These are phyloP conservation scores for Crithidia thermophila DNA, from an alignment of 208 protist genomes.

Conservation along the genomic window DNA sequence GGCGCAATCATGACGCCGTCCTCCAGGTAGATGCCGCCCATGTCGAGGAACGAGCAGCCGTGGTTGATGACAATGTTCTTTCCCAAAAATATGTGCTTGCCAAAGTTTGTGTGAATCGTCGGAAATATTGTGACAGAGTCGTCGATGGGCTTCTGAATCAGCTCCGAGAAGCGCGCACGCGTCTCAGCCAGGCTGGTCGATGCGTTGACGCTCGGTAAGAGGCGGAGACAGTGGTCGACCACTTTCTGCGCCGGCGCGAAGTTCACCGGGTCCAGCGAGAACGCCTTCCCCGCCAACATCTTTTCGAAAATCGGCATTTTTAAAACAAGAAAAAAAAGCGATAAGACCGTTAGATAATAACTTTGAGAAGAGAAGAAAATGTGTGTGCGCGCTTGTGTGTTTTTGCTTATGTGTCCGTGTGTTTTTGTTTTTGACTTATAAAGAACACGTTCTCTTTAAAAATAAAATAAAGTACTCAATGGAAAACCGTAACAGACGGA, in stretches of 20 bases:
- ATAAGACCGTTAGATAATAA: not conserved
- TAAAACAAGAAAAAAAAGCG: not conserved
- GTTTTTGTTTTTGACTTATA: no score
- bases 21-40: constrained; percentile 61
- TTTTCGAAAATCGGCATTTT: constrained; percentile 16
- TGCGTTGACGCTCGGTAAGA: constrained; percentile 28
- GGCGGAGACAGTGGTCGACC: constrained; percentile 25
- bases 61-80: constrained; percentile 70
- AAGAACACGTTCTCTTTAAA: no score
- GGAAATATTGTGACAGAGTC: constrained; percentile 50
- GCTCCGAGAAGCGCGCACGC: constrained; percentile 18
- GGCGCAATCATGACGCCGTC: constrained; percentile 56
- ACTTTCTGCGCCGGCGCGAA: constrained; percentile 28
- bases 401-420: no score
- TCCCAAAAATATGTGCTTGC: constrained; percentile 67
- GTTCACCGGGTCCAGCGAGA: constrained; percentile 25
- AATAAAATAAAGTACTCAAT: no score
- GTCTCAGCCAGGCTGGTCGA: constrained; percentile 8
- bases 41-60: constrained; percentile 72
- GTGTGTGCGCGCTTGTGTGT: no score
- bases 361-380: not conserved
- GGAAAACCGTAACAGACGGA: no score
- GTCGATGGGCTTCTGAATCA: constrained; percentile 35
- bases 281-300: constrained; percentile 59
- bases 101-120: constrained; percentile 83